phyloP scores from a whole-genome alignment of 768 basidiomycete genomes.

The Mycena crocata region DNA sequence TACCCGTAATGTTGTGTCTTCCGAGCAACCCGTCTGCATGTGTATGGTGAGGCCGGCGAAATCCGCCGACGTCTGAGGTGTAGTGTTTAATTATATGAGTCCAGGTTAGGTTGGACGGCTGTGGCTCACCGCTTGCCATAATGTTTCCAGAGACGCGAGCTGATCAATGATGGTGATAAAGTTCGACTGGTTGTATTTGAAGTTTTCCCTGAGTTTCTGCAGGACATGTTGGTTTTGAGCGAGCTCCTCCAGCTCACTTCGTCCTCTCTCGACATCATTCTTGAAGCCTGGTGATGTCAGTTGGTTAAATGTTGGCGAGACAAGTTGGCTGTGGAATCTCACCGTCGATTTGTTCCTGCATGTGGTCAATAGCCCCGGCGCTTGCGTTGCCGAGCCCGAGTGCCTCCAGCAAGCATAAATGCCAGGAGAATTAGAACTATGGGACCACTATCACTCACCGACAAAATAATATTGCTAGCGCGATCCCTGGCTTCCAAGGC shows the following conservation, averaged over 20 bases:
- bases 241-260: neutral
- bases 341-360: neutral
- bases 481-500: neutral
- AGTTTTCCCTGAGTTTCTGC: neutral
- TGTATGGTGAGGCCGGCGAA: neutral
- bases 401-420: too few relatives aligned
- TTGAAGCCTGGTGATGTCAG: neutral
- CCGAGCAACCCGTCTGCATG: neutral
- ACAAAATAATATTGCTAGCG: too few relatives aligned
- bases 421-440: too few relatives aligned
- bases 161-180: neutral
- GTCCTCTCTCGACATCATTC: neutral
- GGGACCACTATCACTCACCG: too few relatives aligned
- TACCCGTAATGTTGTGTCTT: neutral
- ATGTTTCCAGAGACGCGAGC: neutral
- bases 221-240: neutral
- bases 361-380: neutral
- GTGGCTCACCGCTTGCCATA: neutral
- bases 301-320: neutral
- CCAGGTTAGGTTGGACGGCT: neutral
- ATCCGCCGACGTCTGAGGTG: neutral
- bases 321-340: neutral
- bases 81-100: too few relatives aligned
- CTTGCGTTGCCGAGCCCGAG: neutral
- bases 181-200: neutral